Percentiles rank a stretch among this genome's conserved stretches.
Conservation (phyloP, 2,329 filamentous ascomycete genomes). For the Herpotrichia juniperi region DNA sequence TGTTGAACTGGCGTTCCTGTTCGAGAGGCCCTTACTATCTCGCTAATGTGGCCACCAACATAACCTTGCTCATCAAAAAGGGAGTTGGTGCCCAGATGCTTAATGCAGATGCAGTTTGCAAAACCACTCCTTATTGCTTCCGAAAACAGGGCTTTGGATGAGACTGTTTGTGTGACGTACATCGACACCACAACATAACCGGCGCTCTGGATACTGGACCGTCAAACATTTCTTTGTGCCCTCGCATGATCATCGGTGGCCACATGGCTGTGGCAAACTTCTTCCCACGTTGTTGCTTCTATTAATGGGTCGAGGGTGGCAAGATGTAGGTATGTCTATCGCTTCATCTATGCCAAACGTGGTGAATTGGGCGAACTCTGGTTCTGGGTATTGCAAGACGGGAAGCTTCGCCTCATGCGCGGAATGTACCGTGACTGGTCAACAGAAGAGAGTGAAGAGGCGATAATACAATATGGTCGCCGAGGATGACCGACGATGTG, state of each 20-base stretch:
- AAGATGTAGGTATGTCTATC: constrained; percentile 10
- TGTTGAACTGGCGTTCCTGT: neutral
- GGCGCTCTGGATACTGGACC: constrained; percentile 5
- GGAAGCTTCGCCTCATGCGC: neutral
- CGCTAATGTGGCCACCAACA: neutral
- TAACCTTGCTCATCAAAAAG: neutral
- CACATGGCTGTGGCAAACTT: constrained; percentile 20
- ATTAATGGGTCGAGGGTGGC: neutral
- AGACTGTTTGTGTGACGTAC: neutral
- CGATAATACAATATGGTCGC: neutral
- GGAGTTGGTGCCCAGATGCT: neutral
- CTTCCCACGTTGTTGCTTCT: neutral
- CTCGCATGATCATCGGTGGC: constrained; percentile 8
- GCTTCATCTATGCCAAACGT: constrained; percentile 6
- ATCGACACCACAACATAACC: constrained; percentile 4
- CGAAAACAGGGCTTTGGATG: neutral
- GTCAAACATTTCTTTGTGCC: constrained; percentile 5
- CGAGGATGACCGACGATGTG: neutral
- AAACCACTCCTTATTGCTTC: neutral
- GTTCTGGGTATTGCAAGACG: neutral
- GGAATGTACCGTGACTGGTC: neutral
- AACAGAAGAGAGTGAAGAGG: neutral
- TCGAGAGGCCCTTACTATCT: neutral
- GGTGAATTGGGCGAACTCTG: neutral
- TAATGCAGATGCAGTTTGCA: neutral